Evolutionary conservation across 768 basidiomycete genomes (phyloP).

Genomic region (Russula emetica): DNA sequence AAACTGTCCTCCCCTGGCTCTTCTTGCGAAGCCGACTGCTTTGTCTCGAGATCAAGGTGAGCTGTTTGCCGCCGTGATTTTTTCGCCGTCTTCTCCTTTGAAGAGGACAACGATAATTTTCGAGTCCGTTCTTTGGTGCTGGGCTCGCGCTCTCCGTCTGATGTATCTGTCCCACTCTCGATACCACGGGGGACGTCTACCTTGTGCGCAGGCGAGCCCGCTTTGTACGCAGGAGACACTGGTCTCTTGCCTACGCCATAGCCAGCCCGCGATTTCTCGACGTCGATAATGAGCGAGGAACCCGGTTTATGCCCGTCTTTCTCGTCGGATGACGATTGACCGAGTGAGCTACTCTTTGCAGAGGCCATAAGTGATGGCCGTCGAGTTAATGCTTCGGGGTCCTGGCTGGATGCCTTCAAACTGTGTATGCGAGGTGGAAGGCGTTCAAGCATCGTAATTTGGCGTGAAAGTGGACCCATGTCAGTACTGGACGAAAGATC

Average conservation of each 20-base stretch:
- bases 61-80: constrained; percentile 26
- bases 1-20: constrained; percentile 29
- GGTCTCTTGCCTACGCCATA: constrained; percentile 22
- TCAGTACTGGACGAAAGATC: constrained; percentile 27
- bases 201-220: constrained; percentile 55
- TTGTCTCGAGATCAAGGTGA: constrained; percentile 34
- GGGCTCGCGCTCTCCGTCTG: constrained; percentile 50
- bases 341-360: constrained; percentile 23
- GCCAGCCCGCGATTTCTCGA: constrained; percentile 30
- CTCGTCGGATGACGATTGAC: constrained; percentile 32
- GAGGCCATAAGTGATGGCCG: not conserved
- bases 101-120: not conserved
- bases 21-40: constrained; percentile 28
- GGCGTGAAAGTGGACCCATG: constrained; percentile 29
- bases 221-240: constrained; percentile 36
- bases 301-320: constrained; percentile 28
- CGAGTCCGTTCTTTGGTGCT: constrained; percentile 29
- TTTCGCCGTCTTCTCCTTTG: constrained; percentile 16
- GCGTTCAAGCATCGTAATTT: constrained; percentile 23
- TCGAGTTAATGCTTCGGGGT: not conserved
- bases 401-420: constrained; percentile 12
- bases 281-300: constrained; percentile 32
- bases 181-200: constrained; percentile 69
- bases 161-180: constrained; percentile 69
- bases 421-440: constrained; percentile 27